Percentiles rank a stretch among this genome's conserved stretches.
phyloP scores from a whole-genome alignment of 345 rosid genomes.

The Euphorbia lathyris region DNA sequence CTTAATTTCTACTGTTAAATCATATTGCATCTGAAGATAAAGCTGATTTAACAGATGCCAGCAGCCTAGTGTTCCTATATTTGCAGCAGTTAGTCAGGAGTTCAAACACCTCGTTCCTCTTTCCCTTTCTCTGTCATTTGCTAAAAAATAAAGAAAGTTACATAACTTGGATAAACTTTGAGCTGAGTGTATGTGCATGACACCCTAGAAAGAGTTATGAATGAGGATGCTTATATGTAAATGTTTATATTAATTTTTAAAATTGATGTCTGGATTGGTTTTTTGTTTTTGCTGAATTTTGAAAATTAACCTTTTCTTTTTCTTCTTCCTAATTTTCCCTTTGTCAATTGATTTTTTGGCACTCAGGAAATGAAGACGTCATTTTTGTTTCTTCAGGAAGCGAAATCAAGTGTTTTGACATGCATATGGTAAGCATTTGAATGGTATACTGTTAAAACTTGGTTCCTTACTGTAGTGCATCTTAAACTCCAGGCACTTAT shows the following conservation, averaged over 20 bases:
- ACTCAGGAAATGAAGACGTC: conserved; percentile 70
- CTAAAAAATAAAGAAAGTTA: too few species aligned
- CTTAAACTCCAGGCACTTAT: neutral
- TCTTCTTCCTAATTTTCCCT: neutral
- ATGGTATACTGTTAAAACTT: neutral
- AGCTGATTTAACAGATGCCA: neutral
- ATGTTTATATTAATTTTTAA: neutral
- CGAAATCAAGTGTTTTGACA: conserved; percentile 75
- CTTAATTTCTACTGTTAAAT: neutral
- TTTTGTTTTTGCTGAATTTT: neutral
- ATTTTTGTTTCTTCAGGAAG: conserved; percentile 63
- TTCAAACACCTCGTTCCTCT: neutral
- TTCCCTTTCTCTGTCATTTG: too few species aligned
- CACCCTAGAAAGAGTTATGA: neutral
- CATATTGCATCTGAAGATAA: neutral
- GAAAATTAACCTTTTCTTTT: neutral
- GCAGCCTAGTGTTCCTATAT: too few species aligned
- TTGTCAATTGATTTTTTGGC: too few species aligned
- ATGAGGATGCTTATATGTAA: neutral
- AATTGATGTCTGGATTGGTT: neutral
- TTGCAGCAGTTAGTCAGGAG: too few species aligned
- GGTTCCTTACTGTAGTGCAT: neutral
- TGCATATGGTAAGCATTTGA: conserved; percentile 55
- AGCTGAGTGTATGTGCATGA: too few species aligned
- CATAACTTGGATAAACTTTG: too few species aligned